phyloP scores from a whole-genome alignment of 805 yeast species.

The Lachancea sp. region DNA sequence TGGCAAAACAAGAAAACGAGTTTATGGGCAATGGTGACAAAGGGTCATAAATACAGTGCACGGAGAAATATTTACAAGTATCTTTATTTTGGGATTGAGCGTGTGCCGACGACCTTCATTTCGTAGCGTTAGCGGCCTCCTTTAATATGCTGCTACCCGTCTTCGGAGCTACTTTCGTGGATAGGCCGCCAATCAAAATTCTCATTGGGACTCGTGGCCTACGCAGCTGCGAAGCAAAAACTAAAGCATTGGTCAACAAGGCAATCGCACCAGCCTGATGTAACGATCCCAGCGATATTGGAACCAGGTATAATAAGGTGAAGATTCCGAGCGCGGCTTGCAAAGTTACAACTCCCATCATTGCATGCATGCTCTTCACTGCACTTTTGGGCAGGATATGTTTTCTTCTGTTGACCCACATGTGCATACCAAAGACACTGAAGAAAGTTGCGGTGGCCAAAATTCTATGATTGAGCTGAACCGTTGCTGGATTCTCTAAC shows the following conservation, averaged over 20 bases:
- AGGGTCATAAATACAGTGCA: neutral
- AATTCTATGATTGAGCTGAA: constrained; percentile 84
- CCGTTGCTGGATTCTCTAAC: constrained; percentile 93
- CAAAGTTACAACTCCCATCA: constrained; percentile 75
- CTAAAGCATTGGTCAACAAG: constrained; percentile 69
- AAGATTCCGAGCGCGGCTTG: constrained; percentile 85
- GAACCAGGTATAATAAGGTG: constrained; percentile 83
- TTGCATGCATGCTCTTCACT: constrained; percentile 49
- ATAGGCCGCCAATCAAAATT: constrained; percentile 32
- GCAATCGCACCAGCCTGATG: constrained; percentile 98
- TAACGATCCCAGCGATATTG: constrained; percentile 85
- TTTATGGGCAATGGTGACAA: constrained; percentile 11
- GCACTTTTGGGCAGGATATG: constrained; percentile 51
- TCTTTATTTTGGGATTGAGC: neutral
- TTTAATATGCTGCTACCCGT: constrained; percentile 31
- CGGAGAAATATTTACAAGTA: constrained; percentile 6
- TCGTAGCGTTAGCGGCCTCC: constrained; percentile 33
- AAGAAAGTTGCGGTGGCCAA: constrained; percentile 77
- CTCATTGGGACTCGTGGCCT: constrained; percentile 46
- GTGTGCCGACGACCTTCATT: constrained; percentile 5
- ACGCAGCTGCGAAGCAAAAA: constrained; percentile 51
- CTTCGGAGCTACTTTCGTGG: constrained; percentile 26
- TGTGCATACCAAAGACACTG: constrained; percentile 61
- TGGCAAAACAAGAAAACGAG: constrained; percentile 27
- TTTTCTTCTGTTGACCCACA: constrained; percentile 56